phyloP scores from a whole-genome alignment of 805 yeast species.

The Candida pseudoglaebosa region DNA sequence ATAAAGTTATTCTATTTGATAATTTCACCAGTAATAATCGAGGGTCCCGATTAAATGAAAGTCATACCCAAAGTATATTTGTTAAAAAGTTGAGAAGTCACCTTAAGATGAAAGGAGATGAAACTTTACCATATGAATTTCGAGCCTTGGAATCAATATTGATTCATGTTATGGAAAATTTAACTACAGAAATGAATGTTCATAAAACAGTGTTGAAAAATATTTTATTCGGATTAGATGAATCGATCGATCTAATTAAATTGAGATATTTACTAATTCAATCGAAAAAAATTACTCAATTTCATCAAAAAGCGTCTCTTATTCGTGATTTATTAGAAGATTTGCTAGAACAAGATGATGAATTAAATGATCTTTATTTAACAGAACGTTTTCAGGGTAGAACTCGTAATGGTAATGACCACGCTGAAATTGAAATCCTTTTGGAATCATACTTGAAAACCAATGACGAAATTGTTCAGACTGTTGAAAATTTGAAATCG shows the following conservation, averaged over 20 bases:
- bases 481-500: constrained; percentile 69
- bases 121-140: constrained; percentile 74
- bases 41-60: constrained; percentile 40
- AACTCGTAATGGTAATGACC: constrained; percentile 56
- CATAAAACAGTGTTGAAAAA: constrained; percentile 73
- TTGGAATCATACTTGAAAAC: constrained; percentile 88
- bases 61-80: constrained; percentile 42
- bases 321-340: constrained; percentile 85
- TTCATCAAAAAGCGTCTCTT: constrained; percentile 76
- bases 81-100: constrained; percentile 39
- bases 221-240: constrained; percentile 73
- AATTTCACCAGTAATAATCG: constrained; percentile 14
- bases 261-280: constrained; percentile 76
- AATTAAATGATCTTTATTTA: constrained; percentile 73
- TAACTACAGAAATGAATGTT: constrained; percentile 83
- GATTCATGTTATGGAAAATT: constrained; percentile 70
- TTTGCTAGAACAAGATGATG: constrained; percentile 82
- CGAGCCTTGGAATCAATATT: constrained; percentile 86
- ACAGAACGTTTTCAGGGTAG: constrained; percentile 51
- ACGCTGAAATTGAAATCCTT: constrained; percentile 84
- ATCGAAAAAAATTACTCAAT: constrained; percentile 78
- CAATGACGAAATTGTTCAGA: constrained; percentile 91
- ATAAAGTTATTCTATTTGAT: constrained; percentile 48
- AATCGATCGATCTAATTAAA: constrained; percentile 74
- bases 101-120: constrained; percentile 28